phyloP scores from a whole-genome alignment of 2,329 filamentous ascomycete genomes.

The Fusarium sterilihyphosum region DNA sequence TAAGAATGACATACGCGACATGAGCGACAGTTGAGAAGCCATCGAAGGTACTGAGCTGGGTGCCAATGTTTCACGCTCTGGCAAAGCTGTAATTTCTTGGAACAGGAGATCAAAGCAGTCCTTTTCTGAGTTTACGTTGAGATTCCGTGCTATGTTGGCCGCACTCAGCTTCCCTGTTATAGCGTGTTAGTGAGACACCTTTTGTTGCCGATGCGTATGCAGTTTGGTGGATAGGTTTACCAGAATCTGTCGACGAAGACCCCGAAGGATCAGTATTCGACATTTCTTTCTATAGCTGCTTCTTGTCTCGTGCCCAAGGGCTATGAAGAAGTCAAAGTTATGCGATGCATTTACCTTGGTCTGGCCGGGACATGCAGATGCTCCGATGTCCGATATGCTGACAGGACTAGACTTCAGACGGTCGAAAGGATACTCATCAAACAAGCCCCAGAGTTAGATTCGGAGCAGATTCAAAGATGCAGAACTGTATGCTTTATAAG shows the following conservation, averaged over 20 bases:
- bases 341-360: not conserved
- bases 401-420: not conserved
- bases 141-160: not conserved
- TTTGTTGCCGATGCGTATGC: not conserved
- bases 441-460: too few species aligned
- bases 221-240: not conserved
- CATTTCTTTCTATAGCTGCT: not conserved
- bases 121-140: conserved; percentile 39
- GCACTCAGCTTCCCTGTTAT: not conserved
- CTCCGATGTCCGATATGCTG: conserved; percentile 24
- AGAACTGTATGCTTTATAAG: not conserved
- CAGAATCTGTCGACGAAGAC: not conserved
- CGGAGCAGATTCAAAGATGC: fast-evolving
- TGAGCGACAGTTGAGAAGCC: not conserved
- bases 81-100: conserved; percentile 39
- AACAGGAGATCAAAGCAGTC: conserved; percentile 41
- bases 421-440: not conserved
- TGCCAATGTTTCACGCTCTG: conserved; percentile 38
- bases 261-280: not conserved
- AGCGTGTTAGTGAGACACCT: not conserved
- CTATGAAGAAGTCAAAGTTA: not conserved
- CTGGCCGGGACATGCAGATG: conserved; percentile 5
- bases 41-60: conserved; percentile 10
- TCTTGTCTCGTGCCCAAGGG: not conserved
- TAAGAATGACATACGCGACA: conserved; percentile 15